Base-by-base conservation (phyloP, 192 early-diverging fungal species). In the Rhizophlyctis rosea region DNA sequence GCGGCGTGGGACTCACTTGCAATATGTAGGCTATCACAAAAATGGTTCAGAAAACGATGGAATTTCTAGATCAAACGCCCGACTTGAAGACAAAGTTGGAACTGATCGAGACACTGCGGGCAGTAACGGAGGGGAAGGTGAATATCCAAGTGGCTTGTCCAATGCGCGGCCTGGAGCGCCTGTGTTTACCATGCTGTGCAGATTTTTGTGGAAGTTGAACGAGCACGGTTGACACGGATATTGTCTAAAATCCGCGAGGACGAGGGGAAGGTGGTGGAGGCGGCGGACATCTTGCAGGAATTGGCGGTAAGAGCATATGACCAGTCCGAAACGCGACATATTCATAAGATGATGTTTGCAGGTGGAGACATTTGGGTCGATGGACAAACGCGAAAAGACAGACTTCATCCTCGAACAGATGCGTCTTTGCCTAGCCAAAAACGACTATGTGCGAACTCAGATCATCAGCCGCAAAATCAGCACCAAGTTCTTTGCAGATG, bases 331-430 rank as follows among this genome's bases (percentile, higher is more conserved):
- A 61, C 32, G 34, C 23, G 21, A 18, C 16, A 60, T 60, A 18
- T 36, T 49, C 21, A 18, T 60, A 24, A 35, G 64, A 39, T 7
- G 29, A 24, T 60, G n/a, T n/a, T n/a, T n/a, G 2, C 65, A 88
- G 86, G 93, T 97, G 11, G 97, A 99, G 77, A 99, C 97, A 3
- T 98, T 92, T 74, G 97, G 97, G 28, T 95, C 93, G 21, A 98
- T 99, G 95, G 94, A 98, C 59, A 89, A 89, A 70, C 88, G 94
- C 50, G 97, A 99, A 75, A 99, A 99, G 82, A 96, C 94, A 0
- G 94, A 97, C 64, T 99, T 99, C 73, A 96, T 99, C 68, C 73
- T 99, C 34, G 95, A 98, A 75, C 97, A 99, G 74, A 95, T 99
- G 90, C 87, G 97, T 33, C 81, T 99, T 33, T 89, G 89, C 62